Base-by-base conservation (phyloP, 2,329 filamentous ascomycete species). In the Camillea tinctor region DNA sequence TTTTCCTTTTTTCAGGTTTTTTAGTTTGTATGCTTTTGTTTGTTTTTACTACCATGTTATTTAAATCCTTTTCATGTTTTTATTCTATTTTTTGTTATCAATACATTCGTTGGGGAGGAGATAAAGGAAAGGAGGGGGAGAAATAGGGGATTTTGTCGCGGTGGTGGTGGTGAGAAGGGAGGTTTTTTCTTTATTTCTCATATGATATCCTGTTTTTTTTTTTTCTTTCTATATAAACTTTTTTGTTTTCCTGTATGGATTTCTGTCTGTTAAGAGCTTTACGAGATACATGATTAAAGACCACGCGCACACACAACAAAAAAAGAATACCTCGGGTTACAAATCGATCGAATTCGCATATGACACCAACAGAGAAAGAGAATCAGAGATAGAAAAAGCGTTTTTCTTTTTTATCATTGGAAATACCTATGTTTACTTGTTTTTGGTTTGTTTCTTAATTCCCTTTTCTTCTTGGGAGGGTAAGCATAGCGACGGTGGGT, bases 231-330 rank as follows among this genome's bases (percentile, higher is more conserved):
- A 51, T 48, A 40, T 54, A 51, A n/a, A 59, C 64, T 51, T 53
- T n/a, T 56, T 64, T 60, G 60, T 60, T 62, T 60, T 57, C 58
- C 56, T 57, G 21, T 40, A 19, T 15, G 19, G 24, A 52, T 57
- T 62, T 56, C 48, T 64, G 44, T 65, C 51, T 55, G 52, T 52
- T 48, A 53, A 60, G 61, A 51, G 62, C 30, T 65, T 58, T 17
- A 26, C 40, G n/a, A 52, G 21, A 52, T 26, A 56, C 54, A 54
- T 57, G 50, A 55, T 44, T n/a, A n/a, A 44, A 44, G 36, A 44
- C 26, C 6, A 30, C 26, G 13, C 26, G 9, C 26, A 30, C 26
- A 30, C 26, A 30, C 2, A 7, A 30, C 8, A 44, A 44, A 44
- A 44, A 44, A 44, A 44, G 36, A 3, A 30, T 11, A 30, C 26